Conservation (phyloP, 257 asterid genomes). For the Agastache rugosa region DNA sequence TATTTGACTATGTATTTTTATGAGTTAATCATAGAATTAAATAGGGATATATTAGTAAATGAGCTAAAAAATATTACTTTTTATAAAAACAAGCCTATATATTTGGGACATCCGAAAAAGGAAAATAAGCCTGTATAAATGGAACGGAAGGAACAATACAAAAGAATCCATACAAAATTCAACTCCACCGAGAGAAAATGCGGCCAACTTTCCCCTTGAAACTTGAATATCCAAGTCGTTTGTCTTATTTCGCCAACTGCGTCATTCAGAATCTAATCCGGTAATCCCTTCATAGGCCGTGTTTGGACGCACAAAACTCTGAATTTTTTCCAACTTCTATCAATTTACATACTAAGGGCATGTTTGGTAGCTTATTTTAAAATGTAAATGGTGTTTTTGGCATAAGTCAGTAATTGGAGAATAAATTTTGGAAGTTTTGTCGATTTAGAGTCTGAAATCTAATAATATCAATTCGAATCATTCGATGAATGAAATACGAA, state of each 20-base stretch:
- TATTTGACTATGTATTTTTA: no score
- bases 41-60: no score
- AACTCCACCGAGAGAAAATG: conserved; percentile 5
- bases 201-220: neutral
- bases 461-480: no score
- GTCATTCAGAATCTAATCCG: neutral
- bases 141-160: no score
- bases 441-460: neutral
- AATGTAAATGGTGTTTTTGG: neutral
- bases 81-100: no score
- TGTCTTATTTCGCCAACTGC: conserved; percentile 20
- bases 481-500: no score
- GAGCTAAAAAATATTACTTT: no score
- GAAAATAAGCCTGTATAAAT: no score
- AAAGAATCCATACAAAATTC: neutral
- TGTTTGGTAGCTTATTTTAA: neutral
- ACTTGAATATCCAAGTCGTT: conserved; percentile 18
- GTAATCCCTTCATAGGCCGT: neutral
- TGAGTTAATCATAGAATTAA: no score
- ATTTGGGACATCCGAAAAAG: no score
- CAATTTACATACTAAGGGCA: neutral
- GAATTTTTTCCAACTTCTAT: neutral
- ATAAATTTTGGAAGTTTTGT: neutral
- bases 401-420: no score
- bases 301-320: conserved; percentile 26